Evolutionary conservation across 257 asterid species (phyloP).

Genomic region (Marsdenia floribunda): DNA sequence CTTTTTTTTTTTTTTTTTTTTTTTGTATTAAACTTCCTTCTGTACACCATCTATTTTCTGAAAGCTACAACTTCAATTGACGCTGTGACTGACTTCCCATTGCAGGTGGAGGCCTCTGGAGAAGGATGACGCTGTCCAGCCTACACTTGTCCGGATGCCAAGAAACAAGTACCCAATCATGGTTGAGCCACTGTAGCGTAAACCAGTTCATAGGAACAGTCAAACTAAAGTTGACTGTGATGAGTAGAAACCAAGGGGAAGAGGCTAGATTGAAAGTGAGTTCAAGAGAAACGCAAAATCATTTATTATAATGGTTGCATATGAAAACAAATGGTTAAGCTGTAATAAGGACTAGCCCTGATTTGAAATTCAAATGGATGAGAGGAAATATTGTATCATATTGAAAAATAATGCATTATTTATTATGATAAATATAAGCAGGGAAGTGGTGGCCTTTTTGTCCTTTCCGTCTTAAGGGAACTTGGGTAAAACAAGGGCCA

Average conservation of each 20-base stretch:
- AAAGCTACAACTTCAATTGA: slow-evolving; percentile 2
- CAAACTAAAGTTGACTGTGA: neutral
- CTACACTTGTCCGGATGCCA: slow-evolving; percentile 83
- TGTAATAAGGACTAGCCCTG: neutral
- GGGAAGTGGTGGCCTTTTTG: neutral
- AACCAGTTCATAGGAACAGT: slow-evolving; percentile 12
- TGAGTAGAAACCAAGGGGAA: slow-evolving; percentile 5
- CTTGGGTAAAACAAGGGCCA: neutral
- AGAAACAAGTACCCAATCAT: slow-evolving; percentile 71
- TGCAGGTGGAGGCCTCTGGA: slow-evolving; percentile 77
- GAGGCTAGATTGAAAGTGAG: neutral
- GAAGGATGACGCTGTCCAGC: slow-evolving; percentile 56
- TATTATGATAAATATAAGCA: neutral
- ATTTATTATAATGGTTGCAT: neutral
- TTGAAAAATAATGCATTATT: neutral
- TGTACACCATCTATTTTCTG: neutral
- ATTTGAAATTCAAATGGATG: neutral
- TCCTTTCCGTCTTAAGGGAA: neutral
- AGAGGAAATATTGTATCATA: neutral
- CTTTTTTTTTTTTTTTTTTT: neutral
- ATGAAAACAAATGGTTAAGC: neutral
- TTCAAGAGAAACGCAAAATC: neutral
- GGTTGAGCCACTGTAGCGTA: slow-evolving; percentile 48
- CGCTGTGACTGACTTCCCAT: neutral
- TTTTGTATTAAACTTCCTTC: neutral